phyloP scores from a whole-genome alignment of 164 flowering plant genomes.

The Liquidambar formosana region DNA sequence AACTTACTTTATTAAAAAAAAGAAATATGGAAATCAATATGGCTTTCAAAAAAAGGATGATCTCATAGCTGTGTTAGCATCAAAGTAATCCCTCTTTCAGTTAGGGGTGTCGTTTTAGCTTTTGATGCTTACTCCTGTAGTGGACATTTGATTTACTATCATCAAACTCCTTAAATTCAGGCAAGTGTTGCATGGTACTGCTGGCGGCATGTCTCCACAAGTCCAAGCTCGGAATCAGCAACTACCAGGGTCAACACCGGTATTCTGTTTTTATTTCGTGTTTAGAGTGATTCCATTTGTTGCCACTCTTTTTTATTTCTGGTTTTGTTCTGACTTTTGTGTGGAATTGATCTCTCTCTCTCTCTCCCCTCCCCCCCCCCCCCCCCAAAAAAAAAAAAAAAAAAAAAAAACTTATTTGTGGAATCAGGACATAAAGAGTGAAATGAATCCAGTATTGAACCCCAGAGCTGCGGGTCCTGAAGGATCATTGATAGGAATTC shows the following conservation, averaged over 20 bases:
- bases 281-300: neutral
- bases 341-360: neutral
- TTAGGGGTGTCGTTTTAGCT: neutral
- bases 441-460: slow-evolving; percentile 46
- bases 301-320: neutral
- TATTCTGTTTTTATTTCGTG: slow-evolving; percentile 14
- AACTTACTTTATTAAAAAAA: too few relatives aligned
- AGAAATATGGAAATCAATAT: too few relatives aligned
- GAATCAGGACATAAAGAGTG: slow-evolving; percentile 44
- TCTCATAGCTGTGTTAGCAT: neutral
- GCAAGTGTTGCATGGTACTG: slow-evolving; percentile 89
- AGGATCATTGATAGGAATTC: slow-evolving; percentile 48
- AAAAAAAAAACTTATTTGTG: neutral
- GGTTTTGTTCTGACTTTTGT: neutral
- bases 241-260: slow-evolving; percentile 74
- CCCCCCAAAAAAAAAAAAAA: too few relatives aligned
- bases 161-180: slow-evolving; percentile 36
- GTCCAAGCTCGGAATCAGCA: slow-evolving; percentile 88
- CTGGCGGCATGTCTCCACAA: slow-evolving; percentile 85
- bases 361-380: too few relatives aligned
- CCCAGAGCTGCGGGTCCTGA: slow-evolving; percentile 51
- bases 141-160: neutral
- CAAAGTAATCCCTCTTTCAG: neutral
- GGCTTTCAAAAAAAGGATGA: neutral
- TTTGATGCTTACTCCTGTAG: slow-evolving; percentile 1